Base-by-base conservation (phyloP, 2,329 filamentous ascomycete genomes). In the Colletotrichum caudatum region DNA sequence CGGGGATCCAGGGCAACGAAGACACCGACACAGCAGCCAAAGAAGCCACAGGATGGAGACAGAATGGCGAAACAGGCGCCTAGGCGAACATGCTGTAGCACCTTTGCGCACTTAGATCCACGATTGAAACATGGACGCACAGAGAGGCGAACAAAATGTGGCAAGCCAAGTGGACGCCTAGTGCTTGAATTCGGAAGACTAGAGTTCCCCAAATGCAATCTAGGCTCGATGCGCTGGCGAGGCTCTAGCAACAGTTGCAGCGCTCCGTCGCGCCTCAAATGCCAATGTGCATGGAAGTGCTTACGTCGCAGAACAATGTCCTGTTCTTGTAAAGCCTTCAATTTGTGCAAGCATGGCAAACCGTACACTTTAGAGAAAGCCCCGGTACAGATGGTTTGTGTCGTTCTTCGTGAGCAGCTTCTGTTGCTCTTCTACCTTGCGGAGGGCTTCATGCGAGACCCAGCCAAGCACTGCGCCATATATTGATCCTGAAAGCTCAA, bases 361-460 rank as follows among this genome's bases (percentile, higher is more conserved):
- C 71, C 65, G 26, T 65, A 60, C 26, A 71, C 54, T 14, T 33
- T 29, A 46, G 67, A 68, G 39, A 76, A 76, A 6, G 56, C 54
- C 16, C 64, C 64, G 16, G 41, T 76, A 71, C 57, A 76, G 26
- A 51, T 18, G 29, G 44, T n/a, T 33, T 4, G 69, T 60, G 26
- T 66, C 18, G 7, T 62, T 54, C 41, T 46, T 66, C 58, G 56
- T 41, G 18, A 75, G 53, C 5, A 64, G 51, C 29, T 73, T 65
- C 33, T 58, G 67, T 48, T 76, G 72, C 29, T 71, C 66, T 44
- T 74, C 56, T 18, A 74, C 69, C 26, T 75, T 74, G 11, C 71
- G 57, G 2, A 76, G 41, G 71, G 76, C 61, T 69, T 75, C 74
- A 77, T 66, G 57, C 37, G 56, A 70, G 63, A 70, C 61, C 39